Conservation (phyloP, 2,329 filamentous ascomycete species). For the Fusarium sororula region DNA sequence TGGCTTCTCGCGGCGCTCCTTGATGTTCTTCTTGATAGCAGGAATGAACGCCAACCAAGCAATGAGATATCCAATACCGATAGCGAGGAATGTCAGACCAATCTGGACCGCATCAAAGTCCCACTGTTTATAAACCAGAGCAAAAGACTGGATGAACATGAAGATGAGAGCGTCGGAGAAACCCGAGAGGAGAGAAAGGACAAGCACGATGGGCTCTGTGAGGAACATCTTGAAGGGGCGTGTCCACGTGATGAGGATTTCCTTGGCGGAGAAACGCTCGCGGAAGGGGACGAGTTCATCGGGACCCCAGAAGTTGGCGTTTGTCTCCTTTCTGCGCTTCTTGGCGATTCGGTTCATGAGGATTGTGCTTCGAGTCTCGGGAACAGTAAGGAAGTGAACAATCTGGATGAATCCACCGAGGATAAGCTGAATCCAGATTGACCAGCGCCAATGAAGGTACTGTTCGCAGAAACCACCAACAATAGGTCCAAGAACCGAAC, state of each 20-base stretch:
- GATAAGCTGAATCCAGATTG: slow-evolving; percentile 87
- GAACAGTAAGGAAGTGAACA: slow-evolving; percentile 74
- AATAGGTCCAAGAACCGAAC: slow-evolving; percentile 79
- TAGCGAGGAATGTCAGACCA: slow-evolving; percentile 71
- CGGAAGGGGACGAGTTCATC: slow-evolving; percentile 73
- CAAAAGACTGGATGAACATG: slow-evolving; percentile 78
- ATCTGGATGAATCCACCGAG: slow-evolving; percentile 76
- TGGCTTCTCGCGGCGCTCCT: slow-evolving; percentile 59
- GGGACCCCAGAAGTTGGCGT: slow-evolving; percentile 74
- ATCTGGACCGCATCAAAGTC: slow-evolving; percentile 64
- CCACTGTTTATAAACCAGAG: slow-evolving; percentile 75
- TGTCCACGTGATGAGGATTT: slow-evolving; percentile 65
- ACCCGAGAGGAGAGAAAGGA: slow-evolving; percentile 74
- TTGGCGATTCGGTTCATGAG: slow-evolving; percentile 84
- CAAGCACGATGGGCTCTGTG: slow-evolving; percentile 77
- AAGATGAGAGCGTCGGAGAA: slow-evolving; percentile 82
- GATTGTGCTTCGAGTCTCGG: slow-evolving; percentile 80
- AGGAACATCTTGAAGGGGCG: slow-evolving; percentile 78
- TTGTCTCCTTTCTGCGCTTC: slow-evolving; percentile 69
- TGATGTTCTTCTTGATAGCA: slow-evolving; percentile 63
- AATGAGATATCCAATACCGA: slow-evolving; percentile 72
- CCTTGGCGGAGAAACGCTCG: slow-evolving; percentile 65
- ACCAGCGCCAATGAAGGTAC: slow-evolving; percentile 74
- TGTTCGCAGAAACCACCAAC: slow-evolving; percentile 80
- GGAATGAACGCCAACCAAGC: slow-evolving; percentile 69